A percentile compares a stretch with the other conserved stretches of the same genome.
phyloP scores from a whole-genome alignment of 2,329 filamentous ascomycete genomes.

The Calcarisporium arbuscula region DNA sequence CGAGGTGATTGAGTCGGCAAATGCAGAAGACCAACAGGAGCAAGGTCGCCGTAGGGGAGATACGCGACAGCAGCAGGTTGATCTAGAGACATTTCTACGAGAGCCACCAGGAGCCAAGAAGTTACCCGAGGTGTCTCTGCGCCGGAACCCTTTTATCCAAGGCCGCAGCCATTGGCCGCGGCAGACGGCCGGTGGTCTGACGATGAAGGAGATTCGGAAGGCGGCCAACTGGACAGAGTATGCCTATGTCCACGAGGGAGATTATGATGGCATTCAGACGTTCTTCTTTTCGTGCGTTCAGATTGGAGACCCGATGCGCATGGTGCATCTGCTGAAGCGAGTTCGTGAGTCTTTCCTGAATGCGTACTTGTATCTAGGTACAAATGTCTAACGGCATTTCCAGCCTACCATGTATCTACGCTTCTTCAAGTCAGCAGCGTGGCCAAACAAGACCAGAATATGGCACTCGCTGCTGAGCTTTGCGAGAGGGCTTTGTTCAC shows the following conservation, averaged over 20 bases:
- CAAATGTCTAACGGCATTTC: conserved; percentile 14
- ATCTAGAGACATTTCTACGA: conserved; percentile 49
- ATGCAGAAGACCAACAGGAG: conserved; percentile 42
- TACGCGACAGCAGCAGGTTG: conserved; percentile 42
- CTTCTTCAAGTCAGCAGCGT: conserved; percentile 92
- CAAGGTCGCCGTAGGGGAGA: conserved; percentile 26
- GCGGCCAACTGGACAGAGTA: conserved; percentile 58
- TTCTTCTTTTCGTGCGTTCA: conserved; percentile 77
- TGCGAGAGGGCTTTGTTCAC: conserved; percentile 88
- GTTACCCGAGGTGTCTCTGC: conserved; percentile 63
- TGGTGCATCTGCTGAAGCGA: conserved; percentile 63
- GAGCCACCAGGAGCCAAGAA: conserved; percentile 51
- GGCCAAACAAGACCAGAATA: conserved; percentile 84
- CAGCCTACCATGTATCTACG: conserved; percentile 84
- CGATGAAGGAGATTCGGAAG: conserved; percentile 59
- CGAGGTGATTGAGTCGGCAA: conserved; percentile 50
- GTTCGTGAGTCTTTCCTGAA: conserved; percentile 24
- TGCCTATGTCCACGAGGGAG: conserved; percentile 65
- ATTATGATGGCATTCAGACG: conserved; percentile 68
- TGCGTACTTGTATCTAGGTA: conserved; percentile 48
- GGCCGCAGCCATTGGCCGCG: conserved; percentile 84
- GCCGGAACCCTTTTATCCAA: conserved; percentile 78
- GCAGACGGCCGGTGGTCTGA: conserved; percentile 71
- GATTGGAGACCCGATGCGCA: conserved; percentile 72
- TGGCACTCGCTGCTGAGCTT: conserved; percentile 77